Evolutionary conservation across 805 yeast genomes (phyloP).

Genomic region (Aciculoconidium aculeatum): DNA sequence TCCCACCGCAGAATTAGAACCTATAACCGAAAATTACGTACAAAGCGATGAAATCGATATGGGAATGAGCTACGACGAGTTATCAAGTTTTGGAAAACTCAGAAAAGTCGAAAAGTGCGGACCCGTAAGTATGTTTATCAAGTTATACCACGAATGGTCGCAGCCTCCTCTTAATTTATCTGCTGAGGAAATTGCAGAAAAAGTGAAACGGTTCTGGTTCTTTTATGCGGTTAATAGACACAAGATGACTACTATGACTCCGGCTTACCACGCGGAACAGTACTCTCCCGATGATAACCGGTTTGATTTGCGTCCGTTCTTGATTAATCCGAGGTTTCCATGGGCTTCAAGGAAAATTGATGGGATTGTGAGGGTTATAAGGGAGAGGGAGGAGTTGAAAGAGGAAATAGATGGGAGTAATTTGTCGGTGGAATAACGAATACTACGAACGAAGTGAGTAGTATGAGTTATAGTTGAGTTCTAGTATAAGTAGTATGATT

Average conservation of each 20-base stretch:
- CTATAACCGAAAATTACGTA: slow-evolving; percentile 85
- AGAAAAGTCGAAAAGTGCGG: slow-evolving; percentile 94
- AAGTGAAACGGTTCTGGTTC: slow-evolving; percentile 89
- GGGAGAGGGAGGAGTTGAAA: slow-evolving; percentile 30
- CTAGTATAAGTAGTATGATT: too few relatives aligned
- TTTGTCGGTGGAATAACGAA: slow-evolving; percentile 13
- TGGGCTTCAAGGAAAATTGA: slow-evolving; percentile 91
- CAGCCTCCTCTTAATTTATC: slow-evolving; percentile 58
- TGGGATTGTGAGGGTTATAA: slow-evolving; percentile 56
- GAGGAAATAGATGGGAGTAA: slow-evolving; percentile 17
- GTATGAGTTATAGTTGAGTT: too few relatives aligned
- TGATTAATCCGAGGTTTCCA: slow-evolving; percentile 82
- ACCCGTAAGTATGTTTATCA: slow-evolving; percentile 90
- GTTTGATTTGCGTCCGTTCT: slow-evolving; percentile 92
- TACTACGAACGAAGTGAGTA: too few relatives aligned
- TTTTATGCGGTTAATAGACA: slow-evolving; percentile 94
- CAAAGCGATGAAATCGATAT: slow-evolving; percentile 96
- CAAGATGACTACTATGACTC: slow-evolving; percentile 96
- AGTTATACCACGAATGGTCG: slow-evolving; percentile 88
- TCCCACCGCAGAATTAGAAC: slow-evolving; percentile 98
- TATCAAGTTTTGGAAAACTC: slow-evolving; percentile 82
- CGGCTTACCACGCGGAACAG: slow-evolving; percentile 95
- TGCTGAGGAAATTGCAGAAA: slow-evolving; percentile 82
- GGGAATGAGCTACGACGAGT: slow-evolving; percentile 97
- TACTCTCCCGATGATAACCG: slow-evolving; percentile 98